Evolutionary conservation across 495 filamentous ascomycete species (phyloP).

Genomic region (Tuber borchii): DNA sequence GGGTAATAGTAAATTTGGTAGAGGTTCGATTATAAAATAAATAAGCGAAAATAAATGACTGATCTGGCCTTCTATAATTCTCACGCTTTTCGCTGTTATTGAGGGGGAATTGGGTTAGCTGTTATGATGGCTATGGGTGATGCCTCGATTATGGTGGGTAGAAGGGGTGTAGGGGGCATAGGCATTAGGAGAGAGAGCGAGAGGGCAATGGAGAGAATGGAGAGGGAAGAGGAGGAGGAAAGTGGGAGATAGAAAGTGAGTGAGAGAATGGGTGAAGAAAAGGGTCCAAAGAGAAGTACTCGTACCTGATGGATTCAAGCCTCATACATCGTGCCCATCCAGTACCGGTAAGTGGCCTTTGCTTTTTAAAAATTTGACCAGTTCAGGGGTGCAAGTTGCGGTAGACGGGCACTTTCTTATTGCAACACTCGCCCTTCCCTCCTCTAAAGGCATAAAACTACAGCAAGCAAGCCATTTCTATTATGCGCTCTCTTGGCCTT

Average conservation of each 20-base stretch:
- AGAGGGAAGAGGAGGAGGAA: not conserved
- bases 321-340: not conserved
- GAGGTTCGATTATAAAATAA: not conserved
- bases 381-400: not conserved
- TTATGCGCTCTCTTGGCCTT: not conserved
- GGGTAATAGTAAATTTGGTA: not conserved
- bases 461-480: not conserved
- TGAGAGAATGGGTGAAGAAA: not conserved
- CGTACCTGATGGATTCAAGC: not conserved
- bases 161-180: not conserved
- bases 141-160: not conserved
- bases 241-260: not conserved
- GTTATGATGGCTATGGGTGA: not conserved
- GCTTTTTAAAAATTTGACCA: not conserved
- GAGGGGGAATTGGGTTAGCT: not conserved
- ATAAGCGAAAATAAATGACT: not conserved
- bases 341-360: not conserved
- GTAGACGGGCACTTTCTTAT: not conserved
- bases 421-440: not conserved
- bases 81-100: not conserved
- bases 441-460: not conserved
- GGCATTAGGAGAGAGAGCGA: not conserved
- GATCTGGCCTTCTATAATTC: not conserved
- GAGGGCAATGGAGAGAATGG: not conserved
- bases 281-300: not conserved